A percentile compares a stretch with the other conserved stretches of the same genome.
These are phyloP conservation scores for Aspergillus spinulosporus DNA, from an alignment of 2,329 filamentous ascomycete genomes.

Conservation along the genomic window DNA sequence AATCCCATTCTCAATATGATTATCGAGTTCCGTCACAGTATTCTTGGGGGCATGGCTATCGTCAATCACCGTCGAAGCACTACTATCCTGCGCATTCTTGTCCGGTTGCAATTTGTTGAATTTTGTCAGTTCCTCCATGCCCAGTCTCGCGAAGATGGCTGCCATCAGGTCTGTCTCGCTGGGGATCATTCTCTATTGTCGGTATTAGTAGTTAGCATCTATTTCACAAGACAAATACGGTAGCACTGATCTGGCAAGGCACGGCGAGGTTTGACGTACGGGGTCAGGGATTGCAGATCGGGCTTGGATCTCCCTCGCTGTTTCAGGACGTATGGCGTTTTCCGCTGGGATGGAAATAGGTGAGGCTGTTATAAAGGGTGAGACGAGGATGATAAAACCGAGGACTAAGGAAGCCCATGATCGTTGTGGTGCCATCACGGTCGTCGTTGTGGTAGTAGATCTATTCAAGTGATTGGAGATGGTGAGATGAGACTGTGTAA, in stretches of 20 bases:
- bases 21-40: background rate
- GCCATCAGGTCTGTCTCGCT: constrained; percentile 8
- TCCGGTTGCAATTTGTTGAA: constrained; percentile 5
- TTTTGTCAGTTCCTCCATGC: constrained; percentile 13
- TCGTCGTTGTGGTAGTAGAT: background rate
- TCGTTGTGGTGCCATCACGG: background rate
- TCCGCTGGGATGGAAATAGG: background rate
- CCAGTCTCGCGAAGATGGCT: constrained; percentile 6
- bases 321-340: background rate
- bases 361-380: background rate
- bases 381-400: background rate
- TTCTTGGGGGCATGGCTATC: background rate
- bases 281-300: constrained; percentile 4
- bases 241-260: background rate
- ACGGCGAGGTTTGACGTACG: background rate
- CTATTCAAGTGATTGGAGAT: background rate
- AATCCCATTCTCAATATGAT: background rate
- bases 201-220: background rate
- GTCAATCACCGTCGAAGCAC: background rate
- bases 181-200: constrained; percentile 14
- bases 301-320: background rate
- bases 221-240: too few species aligned
- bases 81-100: background rate
- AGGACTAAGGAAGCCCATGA: background rate
- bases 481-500: too few species aligned